phyloP scores from a whole-genome alignment of 306 rosid genomes.

The Quillaja saponaria region DNA sequence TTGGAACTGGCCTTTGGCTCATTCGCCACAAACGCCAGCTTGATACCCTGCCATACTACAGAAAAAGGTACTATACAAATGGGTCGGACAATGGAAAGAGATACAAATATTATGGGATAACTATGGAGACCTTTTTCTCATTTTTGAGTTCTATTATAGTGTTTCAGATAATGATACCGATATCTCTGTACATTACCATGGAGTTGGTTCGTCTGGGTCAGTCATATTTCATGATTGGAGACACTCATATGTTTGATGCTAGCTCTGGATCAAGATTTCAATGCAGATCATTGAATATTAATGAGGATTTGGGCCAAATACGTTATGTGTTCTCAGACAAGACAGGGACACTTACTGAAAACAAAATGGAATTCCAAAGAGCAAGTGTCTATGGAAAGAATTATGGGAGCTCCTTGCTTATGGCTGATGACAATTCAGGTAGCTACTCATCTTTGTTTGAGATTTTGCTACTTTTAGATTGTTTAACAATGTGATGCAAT shows the following conservation, averaged over 20 bases:
- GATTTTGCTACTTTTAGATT: conserved; percentile 16
- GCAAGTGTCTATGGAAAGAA: conserved; percentile 77
- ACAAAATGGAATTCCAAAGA: conserved; percentile 91
- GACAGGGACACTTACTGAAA: conserved; percentile 97
- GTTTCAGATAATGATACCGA: conserved; percentile 99
- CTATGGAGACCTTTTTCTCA: conserved; percentile 86
- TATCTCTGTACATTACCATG: conserved; percentile 95
- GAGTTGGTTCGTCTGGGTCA: conserved; percentile 97
- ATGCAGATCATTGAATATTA: conserved; percentile 96
- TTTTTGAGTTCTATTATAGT: conserved; percentile 93
- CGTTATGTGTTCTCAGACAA: conserved; percentile 92
- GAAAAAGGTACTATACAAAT: conserved; percentile 54
- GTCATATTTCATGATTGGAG: conserved; percentile 97
- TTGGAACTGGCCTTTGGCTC: conserved; percentile 84
- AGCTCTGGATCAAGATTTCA: conserved; percentile 83
- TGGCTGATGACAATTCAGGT: conserved; percentile 52
- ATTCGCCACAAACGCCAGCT: conserved; percentile 65
- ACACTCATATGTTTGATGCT: conserved; percentile 64
- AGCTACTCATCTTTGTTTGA: conserved; percentile 28
- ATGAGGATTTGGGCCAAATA: conserved; percentile 97
- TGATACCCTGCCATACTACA: conserved; percentile 84
- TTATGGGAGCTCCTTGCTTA: conserved; percentile 54
- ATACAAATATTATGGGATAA: conserved; percentile 79
- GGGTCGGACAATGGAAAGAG: conserved; percentile 50
- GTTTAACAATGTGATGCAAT: conserved; percentile 13